Evolutionary conservation across 2,329 filamentous ascomycete genomes (phyloP), one percentile per base, ranked within the genome.

Genomic region (Alternaria consortialis): DNA sequence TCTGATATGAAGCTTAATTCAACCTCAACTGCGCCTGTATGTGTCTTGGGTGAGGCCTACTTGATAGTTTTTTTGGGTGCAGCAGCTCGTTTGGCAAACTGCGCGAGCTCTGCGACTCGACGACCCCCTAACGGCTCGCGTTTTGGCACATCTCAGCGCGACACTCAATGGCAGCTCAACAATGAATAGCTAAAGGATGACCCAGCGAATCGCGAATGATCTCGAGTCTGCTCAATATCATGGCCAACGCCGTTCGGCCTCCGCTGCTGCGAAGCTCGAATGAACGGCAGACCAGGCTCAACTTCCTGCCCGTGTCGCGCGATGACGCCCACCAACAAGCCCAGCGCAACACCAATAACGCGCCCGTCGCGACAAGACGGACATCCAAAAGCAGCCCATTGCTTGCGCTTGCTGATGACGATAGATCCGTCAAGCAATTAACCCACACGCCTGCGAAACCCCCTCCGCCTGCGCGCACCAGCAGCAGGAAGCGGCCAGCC

Each of bases 401-500:
- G 62, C 65, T 70, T 36, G 60, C 66, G 32, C 69, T 69, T 15
- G 61, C 59, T 50, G 62, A 63, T 60, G 63, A 70, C 58, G 70
- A 73, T 23, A 64, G 64, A 52, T 51, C 66, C 51, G 62, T 68
- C 51, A 61, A 62, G 48, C 66, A 65, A 39, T 40, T 46, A 7
- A 15, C 53, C 36, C 53, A 54, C 40, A 53, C 58, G 60, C 60
- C 71, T 20, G 32, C 62, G 31, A 59, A 48, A 53, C 58, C 66
- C n/a, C 62, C 68, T 40, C 54, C 67, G 55, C 66, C 66, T 17
- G 58, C 66, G 59, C 69, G 69, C 68, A 60, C 61, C 56, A 64
- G 50, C 67, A 70, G 70, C 58, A 70, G 71, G 58, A 77, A 78
- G 68, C 67, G 76, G 47, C 69, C 74, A 58, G 70, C 71, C 57